Percentiles rank a stretch among this genome's conserved stretches.
These are phyloP conservation scores for Phytophthora uliginosa DNA, from an alignment of 352 stramenopile species.

Conservation along the genomic window DNA sequence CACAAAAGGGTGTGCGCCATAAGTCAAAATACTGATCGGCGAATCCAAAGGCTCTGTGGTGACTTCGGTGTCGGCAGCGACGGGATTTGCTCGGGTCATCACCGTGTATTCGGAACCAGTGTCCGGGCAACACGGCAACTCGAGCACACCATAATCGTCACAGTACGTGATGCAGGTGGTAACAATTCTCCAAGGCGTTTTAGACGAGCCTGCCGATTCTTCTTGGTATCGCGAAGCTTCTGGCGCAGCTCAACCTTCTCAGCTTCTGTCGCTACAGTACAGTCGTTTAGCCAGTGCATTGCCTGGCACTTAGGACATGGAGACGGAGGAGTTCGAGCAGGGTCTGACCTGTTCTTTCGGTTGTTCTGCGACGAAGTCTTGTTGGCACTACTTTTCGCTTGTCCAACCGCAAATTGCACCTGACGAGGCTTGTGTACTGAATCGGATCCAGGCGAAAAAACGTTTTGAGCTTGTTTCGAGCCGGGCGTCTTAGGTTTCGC, in stretches of 20 bases:
- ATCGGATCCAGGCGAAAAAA: no score
- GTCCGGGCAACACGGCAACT: not conserved
- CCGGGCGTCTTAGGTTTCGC: no score
- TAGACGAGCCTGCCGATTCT: not conserved
- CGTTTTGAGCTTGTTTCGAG: no score
- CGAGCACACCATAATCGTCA: not conserved
- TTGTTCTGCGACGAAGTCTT: not conserved
- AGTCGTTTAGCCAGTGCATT: not conserved
- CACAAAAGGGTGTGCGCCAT: not conserved
- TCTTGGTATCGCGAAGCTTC: not conserved
- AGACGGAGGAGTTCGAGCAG: not conserved
- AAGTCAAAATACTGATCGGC: not conserved
- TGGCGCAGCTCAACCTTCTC: not conserved
- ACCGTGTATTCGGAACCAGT: not conserved
- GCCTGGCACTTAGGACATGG: not conserved
- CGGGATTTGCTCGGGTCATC: conserved; percentile 3
- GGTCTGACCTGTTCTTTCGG: not conserved
- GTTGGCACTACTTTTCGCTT: not conserved
- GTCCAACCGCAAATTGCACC: not conserved
- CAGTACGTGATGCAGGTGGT: not conserved
- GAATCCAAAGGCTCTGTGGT: not conserved
- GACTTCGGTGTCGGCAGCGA: not conserved
- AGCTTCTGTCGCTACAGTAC: not conserved
- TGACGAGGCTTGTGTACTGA: no score
- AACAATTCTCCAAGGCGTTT: not conserved